A percentile compares a stretch with the other conserved stretches of the same genome.
Conservation (phyloP, 2,329 filamentous ascomycete genomes). For the Elsinoe ampelina region DNA sequence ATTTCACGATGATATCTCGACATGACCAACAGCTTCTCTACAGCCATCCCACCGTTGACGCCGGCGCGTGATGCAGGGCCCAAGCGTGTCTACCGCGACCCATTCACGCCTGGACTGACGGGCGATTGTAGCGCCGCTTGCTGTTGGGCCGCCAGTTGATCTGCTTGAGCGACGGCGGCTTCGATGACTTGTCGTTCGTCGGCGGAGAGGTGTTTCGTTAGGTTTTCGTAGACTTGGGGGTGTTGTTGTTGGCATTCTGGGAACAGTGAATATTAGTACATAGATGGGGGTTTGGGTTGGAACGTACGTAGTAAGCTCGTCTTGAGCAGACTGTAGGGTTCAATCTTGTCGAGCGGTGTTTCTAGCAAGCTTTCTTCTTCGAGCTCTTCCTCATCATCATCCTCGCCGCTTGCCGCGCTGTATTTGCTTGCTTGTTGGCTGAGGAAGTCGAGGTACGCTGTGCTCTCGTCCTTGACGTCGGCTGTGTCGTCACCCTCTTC, state of each 20-base stretch:
- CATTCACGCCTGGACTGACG: neutral
- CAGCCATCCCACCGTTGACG: too few species aligned
- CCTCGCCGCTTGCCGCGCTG: slow-evolving; percentile 43
- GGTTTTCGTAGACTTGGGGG: slow-evolving; percentile 72
- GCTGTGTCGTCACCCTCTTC: slow-evolving; percentile 55
- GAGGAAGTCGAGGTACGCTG: slow-evolving; percentile 89
- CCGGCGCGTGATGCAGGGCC: neutral
- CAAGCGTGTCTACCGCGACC: neutral
- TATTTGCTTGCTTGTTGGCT: slow-evolving; percentile 58
- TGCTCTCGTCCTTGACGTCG: slow-evolving; percentile 78
- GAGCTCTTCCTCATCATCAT: slow-evolving; percentile 71
- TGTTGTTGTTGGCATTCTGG: slow-evolving; percentile 82
- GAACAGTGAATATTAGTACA: slow-evolving; percentile 23
- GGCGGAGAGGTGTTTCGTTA: slow-evolving; percentile 67
- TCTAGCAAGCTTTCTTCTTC: slow-evolving; percentile 90
- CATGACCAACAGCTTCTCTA: too few species aligned
- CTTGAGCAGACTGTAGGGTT: slow-evolving; percentile 87
- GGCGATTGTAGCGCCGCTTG: neutral
- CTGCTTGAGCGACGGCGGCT: slow-evolving; percentile 63
- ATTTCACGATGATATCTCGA: too few species aligned
- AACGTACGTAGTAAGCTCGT: slow-evolving; percentile 69
- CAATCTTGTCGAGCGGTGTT: slow-evolving; percentile 87
- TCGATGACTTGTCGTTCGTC: slow-evolving; percentile 79
- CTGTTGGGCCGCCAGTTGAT: slow-evolving; percentile 37
- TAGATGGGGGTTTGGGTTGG: neutral